These are phyloP conservation scores for Plasmodium blacklocki DNA, from an alignment of 169 alveolate genomes.

Conservation along the genomic window DNA sequence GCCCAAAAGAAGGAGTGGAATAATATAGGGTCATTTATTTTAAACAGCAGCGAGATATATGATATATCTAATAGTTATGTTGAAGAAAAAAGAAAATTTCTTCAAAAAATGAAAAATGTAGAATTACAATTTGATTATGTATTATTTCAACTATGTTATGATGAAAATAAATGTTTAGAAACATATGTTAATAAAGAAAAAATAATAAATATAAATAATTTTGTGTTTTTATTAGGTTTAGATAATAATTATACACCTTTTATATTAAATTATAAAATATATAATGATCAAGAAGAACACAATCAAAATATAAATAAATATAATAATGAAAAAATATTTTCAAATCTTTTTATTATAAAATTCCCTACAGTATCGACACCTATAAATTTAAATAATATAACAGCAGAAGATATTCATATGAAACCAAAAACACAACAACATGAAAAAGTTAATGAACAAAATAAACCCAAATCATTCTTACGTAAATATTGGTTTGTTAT, in stretches of 20 bases:
- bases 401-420: constrained; percentile 18
- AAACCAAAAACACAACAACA: constrained; percentile 14
- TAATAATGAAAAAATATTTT: constrained; percentile 16
- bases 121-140: constrained; percentile 28
- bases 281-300: constrained; percentile 15
- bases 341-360: constrained; percentile 17
- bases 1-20: constrained; percentile 28
- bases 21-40: constrained; percentile 18
- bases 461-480: constrained; percentile 54
- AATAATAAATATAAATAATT: constrained; percentile 24
- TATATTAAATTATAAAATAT: constrained; percentile 23
- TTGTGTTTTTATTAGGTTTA: constrained; percentile 36
- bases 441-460: constrained; percentile 11
- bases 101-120: constrained; percentile 7
- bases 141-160: constrained; percentile 49
- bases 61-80: constrained; percentile 43
- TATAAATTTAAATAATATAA: constrained; percentile 18
- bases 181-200: constrained; percentile 42
- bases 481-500: constrained; percentile 57
- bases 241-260: constrained; percentile 56
- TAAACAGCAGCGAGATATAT: constrained; percentile 29
- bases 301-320: background rate
- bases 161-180: constrained; percentile 31
- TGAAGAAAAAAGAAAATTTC: constrained; percentile 36
- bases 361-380: constrained; percentile 28